These are phyloP conservation scores for Pseudocercospora pini-densiflorae DNA, from an alignment of 2,329 filamentous ascomycete genomes.

Conservation along the genomic window DNA sequence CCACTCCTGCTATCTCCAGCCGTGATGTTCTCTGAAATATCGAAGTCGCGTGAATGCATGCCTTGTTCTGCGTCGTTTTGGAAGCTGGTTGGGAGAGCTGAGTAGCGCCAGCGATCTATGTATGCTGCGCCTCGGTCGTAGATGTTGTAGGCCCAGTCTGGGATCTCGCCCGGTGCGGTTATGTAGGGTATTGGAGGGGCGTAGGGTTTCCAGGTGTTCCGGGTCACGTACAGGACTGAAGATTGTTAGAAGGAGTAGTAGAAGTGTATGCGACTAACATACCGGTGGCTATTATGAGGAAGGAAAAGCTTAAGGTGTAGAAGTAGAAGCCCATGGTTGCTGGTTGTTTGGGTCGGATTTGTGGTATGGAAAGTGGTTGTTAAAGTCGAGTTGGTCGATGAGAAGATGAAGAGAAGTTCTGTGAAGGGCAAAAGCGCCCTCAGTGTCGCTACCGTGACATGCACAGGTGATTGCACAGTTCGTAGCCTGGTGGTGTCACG, in stretches of 20 bases:
- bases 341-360: constrained; percentile 5
- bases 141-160: constrained; percentile 58
- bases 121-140: constrained; percentile 48
- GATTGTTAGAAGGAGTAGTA: constrained; percentile 16
- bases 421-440: constrained; percentile 17
- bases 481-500: not conserved
- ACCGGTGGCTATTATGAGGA: constrained; percentile 74
- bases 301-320: constrained; percentile 74
- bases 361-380: not conserved
- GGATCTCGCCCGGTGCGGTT: constrained; percentile 53
- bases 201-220: constrained; percentile 73
- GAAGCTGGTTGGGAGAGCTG: constrained; percentile 74
- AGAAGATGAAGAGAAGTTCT: not conserved
- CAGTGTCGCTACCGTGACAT: not conserved
- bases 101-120: constrained; percentile 63
- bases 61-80: constrained; percentile 85
- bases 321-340: constrained; percentile 75
- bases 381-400: not conserved
- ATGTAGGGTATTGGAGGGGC: constrained; percentile 63
- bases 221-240: constrained; percentile 77
- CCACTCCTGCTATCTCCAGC: constrained; percentile 78
- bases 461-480: not conserved
- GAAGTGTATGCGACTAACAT: constrained; percentile 32
- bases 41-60: constrained; percentile 80
- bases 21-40: constrained; percentile 78